Evolutionary conservation across 2,329 filamentous ascomycete genomes (phyloP), one percentile per base, ranked within the genome.

Genomic region (Cytospora mali): DNA sequence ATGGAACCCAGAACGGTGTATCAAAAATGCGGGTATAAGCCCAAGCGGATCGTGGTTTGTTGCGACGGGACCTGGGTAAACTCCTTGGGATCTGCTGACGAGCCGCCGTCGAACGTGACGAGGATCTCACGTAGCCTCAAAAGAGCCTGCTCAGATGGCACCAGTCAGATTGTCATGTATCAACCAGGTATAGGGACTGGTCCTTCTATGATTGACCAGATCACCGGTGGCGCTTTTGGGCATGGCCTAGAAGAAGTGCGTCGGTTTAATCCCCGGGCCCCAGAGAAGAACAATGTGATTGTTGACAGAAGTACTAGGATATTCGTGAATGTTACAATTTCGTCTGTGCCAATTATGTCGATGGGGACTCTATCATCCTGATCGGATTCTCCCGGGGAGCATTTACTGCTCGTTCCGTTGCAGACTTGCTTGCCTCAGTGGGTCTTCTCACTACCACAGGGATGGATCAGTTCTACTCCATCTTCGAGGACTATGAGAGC

Each of bases 401-500:
- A 6, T 78, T 76, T 65, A 78, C 76, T 2, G 76, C 75, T 25
- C 73, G 76, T 6, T 74, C 76, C 0, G 71, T 75, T 3, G 76
- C 76, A 4, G 76, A 77, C 56, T 72, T 78, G 49, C 69, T 78
- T 35, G 72, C 69, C 1, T 70, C 71, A 1, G 64, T 81, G 11
- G 78, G 79, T 16, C 69, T 81, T 55, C 68, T 81, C 13, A 80
- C 76, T 2, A 71, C 75, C 13, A 70, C 73, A 39, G 79, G 78
- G 1, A 74, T 80, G 68, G 73, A 77, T 64, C 66, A 71, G 13
- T 80, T 81, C 65, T 78, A 77, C 53, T 68, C 74, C 10, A 76
- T 81, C 54, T 77, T 77, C 65, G 68, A 73, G 7, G 75, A 77
- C 66, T 77, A 74, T 59, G 70, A 74, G 66, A 69, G 72, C 60